phyloP scores from a whole-genome alignment of 371 early-diverging fungal genomes.

The Mortierella sp. region DNA sequence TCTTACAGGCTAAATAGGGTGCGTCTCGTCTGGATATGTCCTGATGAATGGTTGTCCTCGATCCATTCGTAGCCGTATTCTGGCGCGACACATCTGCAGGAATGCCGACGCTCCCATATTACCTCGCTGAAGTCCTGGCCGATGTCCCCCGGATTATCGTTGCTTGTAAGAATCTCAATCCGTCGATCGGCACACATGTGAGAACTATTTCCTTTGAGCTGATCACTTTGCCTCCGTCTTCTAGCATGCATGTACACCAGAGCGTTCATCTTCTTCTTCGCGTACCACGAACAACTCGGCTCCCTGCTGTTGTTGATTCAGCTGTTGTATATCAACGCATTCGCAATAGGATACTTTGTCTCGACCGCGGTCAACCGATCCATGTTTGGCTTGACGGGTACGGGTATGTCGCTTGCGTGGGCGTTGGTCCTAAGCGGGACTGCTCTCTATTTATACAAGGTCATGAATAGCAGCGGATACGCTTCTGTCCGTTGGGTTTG shows the following conservation, averaged over 20 bases:
- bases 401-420: conserved; percentile 60
- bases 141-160: conserved; percentile 63
- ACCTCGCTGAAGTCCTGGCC: conserved; percentile 60
- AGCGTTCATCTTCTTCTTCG: conserved; percentile 60
- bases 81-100: conserved; percentile 64
- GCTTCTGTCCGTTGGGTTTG: conserved; percentile 40
- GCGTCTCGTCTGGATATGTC: too few relatives aligned
- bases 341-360: conserved; percentile 58
- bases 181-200: neutral
- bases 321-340: conserved; percentile 41
- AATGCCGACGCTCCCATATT: conserved; percentile 61
- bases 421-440: conserved; percentile 53
- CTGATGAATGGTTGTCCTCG: too few relatives aligned
- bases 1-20: too few relatives aligned
- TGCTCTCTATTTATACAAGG: conserved; percentile 34
- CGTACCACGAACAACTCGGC: conserved; percentile 44
- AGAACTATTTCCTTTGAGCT: too few relatives aligned
- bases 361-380: conserved; percentile 48
- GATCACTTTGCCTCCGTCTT: neutral
- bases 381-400: conserved; percentile 55
- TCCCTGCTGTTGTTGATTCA: conserved; percentile 26
- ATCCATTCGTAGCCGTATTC: conserved; percentile 48
- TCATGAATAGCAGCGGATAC: conserved; percentile 31
- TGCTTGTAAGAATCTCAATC: conserved; percentile 37
- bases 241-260: conserved; percentile 57